Conservation (phyloP, 805 yeast species). For the Kuraishia molischiana region DNA sequence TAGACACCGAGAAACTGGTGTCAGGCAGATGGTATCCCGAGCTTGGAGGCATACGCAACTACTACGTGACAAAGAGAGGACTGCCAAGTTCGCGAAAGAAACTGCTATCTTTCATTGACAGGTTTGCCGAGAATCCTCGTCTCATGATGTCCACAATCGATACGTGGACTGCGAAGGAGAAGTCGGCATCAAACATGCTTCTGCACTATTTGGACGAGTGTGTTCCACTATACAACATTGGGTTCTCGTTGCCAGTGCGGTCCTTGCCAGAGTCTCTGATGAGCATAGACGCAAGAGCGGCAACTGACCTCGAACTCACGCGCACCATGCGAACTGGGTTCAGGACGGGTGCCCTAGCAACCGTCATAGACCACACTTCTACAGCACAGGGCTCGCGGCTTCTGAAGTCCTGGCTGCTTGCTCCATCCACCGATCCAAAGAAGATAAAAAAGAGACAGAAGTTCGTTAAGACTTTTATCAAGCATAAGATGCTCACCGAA, state of each 20-base stretch:
- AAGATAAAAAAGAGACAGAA: constrained; percentile 51
- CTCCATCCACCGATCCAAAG: constrained; percentile 56
- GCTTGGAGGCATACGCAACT: constrained; percentile 47
- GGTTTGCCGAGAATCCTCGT: constrained; percentile 27
- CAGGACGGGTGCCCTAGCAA: constrained; percentile 59
- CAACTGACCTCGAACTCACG: constrained; percentile 66
- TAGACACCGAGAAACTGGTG: constrained; percentile 27
- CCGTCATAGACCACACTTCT: constrained; percentile 62
- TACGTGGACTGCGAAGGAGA: constrained; percentile 34
- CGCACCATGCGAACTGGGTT: constrained; percentile 47
- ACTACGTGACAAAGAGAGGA: constrained; percentile 45
- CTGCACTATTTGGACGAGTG: constrained; percentile 65
- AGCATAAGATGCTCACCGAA: constrained; percentile 17
- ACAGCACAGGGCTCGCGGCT: constrained; percentile 77
- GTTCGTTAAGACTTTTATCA: constrained; percentile 33
- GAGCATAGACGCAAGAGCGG: constrained; percentile 75
- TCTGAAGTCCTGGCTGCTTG: constrained; percentile 72
- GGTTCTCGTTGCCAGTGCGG: constrained; percentile 58
- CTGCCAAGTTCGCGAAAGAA: constrained; percentile 30
- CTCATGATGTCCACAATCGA: constrained; percentile 16
- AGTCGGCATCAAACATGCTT: constrained; percentile 51
- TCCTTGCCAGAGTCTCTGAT: constrained; percentile 42
- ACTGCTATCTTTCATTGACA: constrained; percentile 23
- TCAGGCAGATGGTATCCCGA: constrained; percentile 48
- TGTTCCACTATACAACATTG: constrained; percentile 56